These are phyloP conservation scores for Komagataella populi DNA, from an alignment of 805 yeast genomes.

Conservation along the genomic window DNA sequence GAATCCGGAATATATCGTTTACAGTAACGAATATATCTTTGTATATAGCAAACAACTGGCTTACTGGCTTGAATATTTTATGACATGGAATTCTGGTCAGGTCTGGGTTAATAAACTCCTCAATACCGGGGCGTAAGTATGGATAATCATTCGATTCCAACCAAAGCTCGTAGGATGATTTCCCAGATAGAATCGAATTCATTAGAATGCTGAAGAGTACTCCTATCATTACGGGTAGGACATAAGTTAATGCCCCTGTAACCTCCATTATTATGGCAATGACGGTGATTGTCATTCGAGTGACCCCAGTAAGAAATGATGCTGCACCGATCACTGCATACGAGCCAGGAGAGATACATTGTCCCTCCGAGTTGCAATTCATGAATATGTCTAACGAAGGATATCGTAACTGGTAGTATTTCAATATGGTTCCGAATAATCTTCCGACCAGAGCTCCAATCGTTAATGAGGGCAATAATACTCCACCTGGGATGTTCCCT, in stretches of 20 bases:
- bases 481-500: conserved; percentile 53
- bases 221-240: conserved; percentile 74
- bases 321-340: conserved; percentile 88
- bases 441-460: conserved; percentile 52
- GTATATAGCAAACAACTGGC: background rate
- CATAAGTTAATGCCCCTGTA: conserved; percentile 77
- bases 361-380: conserved; percentile 24
- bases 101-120: conserved; percentile 9
- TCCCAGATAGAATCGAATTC: conserved; percentile 45
- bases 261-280: conserved; percentile 75
- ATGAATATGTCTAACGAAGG: conserved; percentile 22
- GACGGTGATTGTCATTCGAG: conserved; percentile 66
- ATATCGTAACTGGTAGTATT: conserved; percentile 27
- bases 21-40: background rate
- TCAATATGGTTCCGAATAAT: conserved; percentile 36
- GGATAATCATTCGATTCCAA: conserved; percentile 25
- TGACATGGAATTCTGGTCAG: background rate
- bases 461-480: conserved; percentile 47
- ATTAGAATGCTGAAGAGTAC: conserved; percentile 64
- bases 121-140: conserved; percentile 24
- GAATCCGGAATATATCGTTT: background rate
- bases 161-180: conserved; percentile 57
- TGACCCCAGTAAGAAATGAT: conserved; percentile 66
- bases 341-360: conserved; percentile 72
- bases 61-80: background rate